Evolutionary conservation across 805 yeast genomes (phyloP), one percentile per base, ranked within the genome.

Genomic region (Kuraishia floccosa): DNA sequence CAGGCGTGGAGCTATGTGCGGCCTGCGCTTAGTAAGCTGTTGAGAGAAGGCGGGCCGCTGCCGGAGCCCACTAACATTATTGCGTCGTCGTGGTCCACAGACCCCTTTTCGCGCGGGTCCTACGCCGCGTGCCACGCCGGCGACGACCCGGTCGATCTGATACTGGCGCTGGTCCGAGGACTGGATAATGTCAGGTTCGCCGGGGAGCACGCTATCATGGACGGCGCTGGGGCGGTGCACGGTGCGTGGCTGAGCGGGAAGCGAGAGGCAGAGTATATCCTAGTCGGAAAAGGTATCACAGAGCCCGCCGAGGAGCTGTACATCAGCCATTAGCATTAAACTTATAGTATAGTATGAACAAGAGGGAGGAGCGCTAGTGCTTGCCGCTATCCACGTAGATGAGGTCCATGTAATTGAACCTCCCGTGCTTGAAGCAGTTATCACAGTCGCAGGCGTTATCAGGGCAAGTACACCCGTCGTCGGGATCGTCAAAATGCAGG

Each of bases 181-280:
- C 56, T 66, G 14, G 73, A 65, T 9, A 59, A 63, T 6, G 54
- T 86, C 3, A 60, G 94, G 26, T 86, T 86, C 60, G 95, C 95
- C 0, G 96, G 96, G 6, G 96, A 86, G 47, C 95, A 86, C 49
- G 80, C 95, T 0, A 72, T 75, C 15, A 55, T 72, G 41, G 94
- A 84, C 40, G 95, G 94, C 6, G 80, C 85, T 11, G 96, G 96
- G 0, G 86, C 94, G 42, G 91, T 80, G 4, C 93, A 86, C 48
- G 96, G 94, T 0, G 95, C 95, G 0, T 84, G 83, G 72, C 58
- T 61, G 37, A 78, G 89, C 44, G 96, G 89, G 1, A 46, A 43
- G 30, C 57, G 89, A 38, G 35, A 32, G 21, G 35, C 35, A 0
- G 20, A 17, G 7, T 28, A 17, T 18, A 15, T 32, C 5, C 20